These are phyloP conservation scores for Beauveria sp. DNA, from an alignment of 2,329 filamentous ascomycete genomes.

Conservation along the genomic window DNA sequence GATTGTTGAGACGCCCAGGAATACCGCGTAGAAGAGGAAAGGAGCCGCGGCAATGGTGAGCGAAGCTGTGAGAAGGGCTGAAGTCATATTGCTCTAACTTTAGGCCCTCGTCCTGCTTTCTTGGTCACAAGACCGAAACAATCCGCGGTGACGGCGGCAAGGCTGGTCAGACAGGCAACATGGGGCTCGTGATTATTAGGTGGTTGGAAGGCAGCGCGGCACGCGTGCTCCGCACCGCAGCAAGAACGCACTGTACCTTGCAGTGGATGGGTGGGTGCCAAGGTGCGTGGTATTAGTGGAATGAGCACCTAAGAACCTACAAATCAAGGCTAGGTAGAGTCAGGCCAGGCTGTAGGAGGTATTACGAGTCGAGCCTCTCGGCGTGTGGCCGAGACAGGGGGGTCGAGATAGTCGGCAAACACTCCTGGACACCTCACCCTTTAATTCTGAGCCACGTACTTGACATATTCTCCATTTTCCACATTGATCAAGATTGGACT, in stretches of 20 bases:
- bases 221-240: not conserved
- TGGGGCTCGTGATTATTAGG: not conserved
- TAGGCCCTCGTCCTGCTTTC: not conserved
- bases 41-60: slow-evolving; percentile 50
- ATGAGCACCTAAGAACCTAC: not conserved
- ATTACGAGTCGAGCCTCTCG: no score
- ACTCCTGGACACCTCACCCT: no score
- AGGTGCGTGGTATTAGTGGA: no score
- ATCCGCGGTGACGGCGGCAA: not conserved
- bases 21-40: slow-evolving; percentile 57
- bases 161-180: not conserved
- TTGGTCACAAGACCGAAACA: not conserved
- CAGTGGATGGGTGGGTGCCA: not conserved
- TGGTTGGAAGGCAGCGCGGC: not conserved
- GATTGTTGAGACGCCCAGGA: slow-evolving; percentile 58
- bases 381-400: no score
- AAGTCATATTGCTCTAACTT: not conserved
- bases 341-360: no score
- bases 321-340: no score
- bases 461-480: no score
- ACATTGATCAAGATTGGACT: not conserved
- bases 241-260: not conserved
- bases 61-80: slow-evolving; percentile 16
- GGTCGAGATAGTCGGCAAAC: no score
- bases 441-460: not conserved